phyloP scores from a whole-genome alignment of 164 flowering plant species.

The Magnolia kwangsiensis region DNA sequence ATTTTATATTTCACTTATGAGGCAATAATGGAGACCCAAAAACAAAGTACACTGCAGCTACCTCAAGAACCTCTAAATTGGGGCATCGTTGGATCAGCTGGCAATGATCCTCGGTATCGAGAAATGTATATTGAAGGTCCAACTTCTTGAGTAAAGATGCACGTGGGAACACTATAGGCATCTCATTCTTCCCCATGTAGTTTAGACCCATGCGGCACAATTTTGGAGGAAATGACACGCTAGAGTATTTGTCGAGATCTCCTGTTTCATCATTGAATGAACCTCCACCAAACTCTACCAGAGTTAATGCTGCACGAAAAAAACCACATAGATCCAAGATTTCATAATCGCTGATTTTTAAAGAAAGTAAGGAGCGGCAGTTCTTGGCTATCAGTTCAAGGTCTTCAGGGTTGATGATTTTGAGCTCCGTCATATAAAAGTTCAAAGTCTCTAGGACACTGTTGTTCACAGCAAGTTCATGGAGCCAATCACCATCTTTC shows the following conservation, averaged over 20 bases:
- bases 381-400: constrained; percentile 78
- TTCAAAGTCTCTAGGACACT: constrained; percentile 69
- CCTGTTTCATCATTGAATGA: constrained; percentile 47
- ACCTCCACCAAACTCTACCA: constrained; percentile 95
- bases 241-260: constrained; percentile 28
- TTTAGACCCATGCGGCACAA: constrained; percentile 64
- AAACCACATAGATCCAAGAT: constrained; percentile 49
- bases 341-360: constrained; percentile 78
- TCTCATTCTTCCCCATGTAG: constrained; percentile 54
- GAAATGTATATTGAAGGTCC: constrained; percentile 87
- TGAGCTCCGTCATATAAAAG: constrained; percentile 73
- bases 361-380: constrained; percentile 57
- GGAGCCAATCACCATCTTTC: constrained; percentile 78
- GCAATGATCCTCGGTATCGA: constrained; percentile 81
- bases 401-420: constrained; percentile 40
- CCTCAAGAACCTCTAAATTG: constrained; percentile 95
- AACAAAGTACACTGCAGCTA: constrained; percentile 19
- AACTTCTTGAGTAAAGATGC: constrained; percentile 61
- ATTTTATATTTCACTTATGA: too few relatives aligned
- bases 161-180: constrained; percentile 66
- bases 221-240: constrained; percentile 50
- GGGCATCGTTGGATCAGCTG: constrained; percentile 71
- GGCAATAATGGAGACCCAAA: background rate
- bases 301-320: constrained; percentile 50
- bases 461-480: constrained; percentile 83